Evolutionary conservation across 2,329 filamentous ascomycete genomes (phyloP).

Genomic region (Penicillium thymicola): DNA sequence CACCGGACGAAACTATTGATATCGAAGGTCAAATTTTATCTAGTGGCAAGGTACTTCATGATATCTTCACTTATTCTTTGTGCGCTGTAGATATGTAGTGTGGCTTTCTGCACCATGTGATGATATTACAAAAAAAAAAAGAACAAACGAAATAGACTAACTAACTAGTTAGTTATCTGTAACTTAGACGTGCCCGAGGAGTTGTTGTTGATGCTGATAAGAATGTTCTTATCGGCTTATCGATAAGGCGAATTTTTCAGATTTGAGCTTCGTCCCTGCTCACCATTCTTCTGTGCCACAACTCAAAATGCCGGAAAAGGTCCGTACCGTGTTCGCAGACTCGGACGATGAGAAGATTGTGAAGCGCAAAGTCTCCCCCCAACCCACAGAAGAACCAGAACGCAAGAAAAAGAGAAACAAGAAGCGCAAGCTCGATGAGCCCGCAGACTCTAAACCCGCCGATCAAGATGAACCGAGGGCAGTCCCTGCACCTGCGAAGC

Average conservation of each 20-base stretch:
- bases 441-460: constrained; percentile 6
- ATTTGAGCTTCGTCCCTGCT: neutral
- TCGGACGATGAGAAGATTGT: constrained; percentile 28
- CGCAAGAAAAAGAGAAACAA: constrained; percentile 31
- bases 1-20: too few species aligned
- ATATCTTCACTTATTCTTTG: too few species aligned
- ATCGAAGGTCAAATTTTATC: too few species aligned
- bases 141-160: too few species aligned
- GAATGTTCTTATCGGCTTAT: constrained; percentile 20
- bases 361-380: constrained; percentile 5
- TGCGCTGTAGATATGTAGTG: too few species aligned
- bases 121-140: too few species aligned
- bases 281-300: neutral
- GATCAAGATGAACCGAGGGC: constrained; percentile 9
- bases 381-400: constrained; percentile 5
- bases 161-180: too few species aligned
- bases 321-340: constrained; percentile 17
- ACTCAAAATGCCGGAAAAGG: constrained; percentile 26
- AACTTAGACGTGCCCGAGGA: too few species aligned
- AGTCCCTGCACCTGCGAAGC: neutral
- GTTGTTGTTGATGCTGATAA: neutral
- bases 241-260: constrained; percentile 24
- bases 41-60: too few species aligned
- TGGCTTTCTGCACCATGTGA: too few species aligned
- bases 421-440: constrained; percentile 34